A percentile compares a stretch with the other conserved stretches of the same genome.
Conservation (phyloP, 1,139 yeast species). For the Torulaspora pretoriensis region DNA sequence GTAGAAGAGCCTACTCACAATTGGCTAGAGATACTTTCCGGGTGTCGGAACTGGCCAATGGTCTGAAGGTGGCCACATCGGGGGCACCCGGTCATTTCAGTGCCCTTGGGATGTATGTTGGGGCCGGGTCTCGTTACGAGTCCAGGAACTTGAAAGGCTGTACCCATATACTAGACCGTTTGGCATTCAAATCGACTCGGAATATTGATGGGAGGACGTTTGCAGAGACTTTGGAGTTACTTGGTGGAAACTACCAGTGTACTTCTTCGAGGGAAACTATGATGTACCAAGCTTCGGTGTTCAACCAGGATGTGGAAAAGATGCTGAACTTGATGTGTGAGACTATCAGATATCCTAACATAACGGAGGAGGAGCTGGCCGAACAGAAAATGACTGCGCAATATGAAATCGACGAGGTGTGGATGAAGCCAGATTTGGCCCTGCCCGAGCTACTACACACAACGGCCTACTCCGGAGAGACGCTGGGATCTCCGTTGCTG, state of each 20-base stretch:
- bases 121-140: conserved; percentile 89
- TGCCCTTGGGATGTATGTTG: conserved; percentile 83
- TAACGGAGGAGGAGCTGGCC: conserved; percentile 64
- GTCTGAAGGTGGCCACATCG: conserved; percentile 78
- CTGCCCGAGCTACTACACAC: conserved; percentile 85
- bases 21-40: conserved; percentile 20
- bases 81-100: conserved; percentile 87
- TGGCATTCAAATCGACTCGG: conserved; percentile 81
- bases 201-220: conserved; percentile 61
- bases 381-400: conserved; percentile 73
- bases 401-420: conserved; percentile 78
- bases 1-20: conserved; percentile 18
- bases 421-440: conserved; percentile 79
- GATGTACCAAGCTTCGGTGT: conserved; percentile 91
- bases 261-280: conserved; percentile 88
- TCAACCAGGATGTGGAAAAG: conserved; percentile 75
- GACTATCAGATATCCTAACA: conserved; percentile 66
- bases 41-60: conserved; percentile 62
- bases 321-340: conserved; percentile 81
- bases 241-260: conserved; percentile 95
- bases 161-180: conserved; percentile 77
- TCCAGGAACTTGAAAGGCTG: conserved; percentile 53
- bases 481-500: conserved; percentile 80
- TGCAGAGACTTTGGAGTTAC: conserved; percentile 67
- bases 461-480: conserved; percentile 67